Evolutionary conservation across 73 alveolate genomes (phyloP).

Genomic region (Uronychia setigera): DNA sequence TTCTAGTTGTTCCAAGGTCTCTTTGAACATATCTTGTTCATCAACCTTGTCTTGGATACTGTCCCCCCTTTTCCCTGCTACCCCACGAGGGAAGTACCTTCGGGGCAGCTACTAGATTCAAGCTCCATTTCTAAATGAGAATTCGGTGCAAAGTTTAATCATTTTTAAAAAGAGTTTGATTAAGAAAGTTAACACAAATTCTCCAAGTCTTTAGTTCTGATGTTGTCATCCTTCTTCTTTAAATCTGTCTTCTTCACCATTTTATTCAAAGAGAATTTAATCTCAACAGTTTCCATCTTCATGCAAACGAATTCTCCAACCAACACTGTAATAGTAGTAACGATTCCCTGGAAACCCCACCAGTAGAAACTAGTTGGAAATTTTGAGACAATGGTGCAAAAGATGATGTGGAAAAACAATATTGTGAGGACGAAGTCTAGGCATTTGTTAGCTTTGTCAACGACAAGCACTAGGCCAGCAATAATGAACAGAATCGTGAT

Average conservation of each 20-base stretch:
- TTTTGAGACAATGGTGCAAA: not conserved
- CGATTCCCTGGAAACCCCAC: constrained; percentile 43
- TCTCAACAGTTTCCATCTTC: not conserved
- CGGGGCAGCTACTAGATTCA: too few relatives aligned
- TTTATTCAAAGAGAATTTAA: not conserved
- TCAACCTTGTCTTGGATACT: too few relatives aligned
- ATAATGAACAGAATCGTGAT: constrained; percentile 14
- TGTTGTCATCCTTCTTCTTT: constrained; percentile 7
- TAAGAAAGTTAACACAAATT: too few relatives aligned
- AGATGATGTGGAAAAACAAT: constrained; percentile 24
- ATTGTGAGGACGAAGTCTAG: constrained; percentile 48
- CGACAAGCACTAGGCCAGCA: constrained; percentile 24
- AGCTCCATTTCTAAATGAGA: too few relatives aligned
- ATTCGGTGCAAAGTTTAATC: too few relatives aligned
- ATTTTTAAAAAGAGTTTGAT: too few relatives aligned
- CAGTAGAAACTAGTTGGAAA: constrained; percentile 35
- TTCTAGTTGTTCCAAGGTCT: too few relatives aligned
- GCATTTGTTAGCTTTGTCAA: constrained; percentile 52
- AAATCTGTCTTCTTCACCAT: constrained; percentile 4
- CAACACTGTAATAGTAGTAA: constrained; percentile 30
- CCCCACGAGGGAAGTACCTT: too few relatives aligned
- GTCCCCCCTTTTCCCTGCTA: too few relatives aligned
- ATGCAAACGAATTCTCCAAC: constrained; percentile 32
- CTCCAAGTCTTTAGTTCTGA: too few relatives aligned
- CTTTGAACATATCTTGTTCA: too few relatives aligned